Evolutionary conservation across 2,329 filamentous ascomycete species (phyloP).

Genomic region (Diaporthe capsici): DNA sequence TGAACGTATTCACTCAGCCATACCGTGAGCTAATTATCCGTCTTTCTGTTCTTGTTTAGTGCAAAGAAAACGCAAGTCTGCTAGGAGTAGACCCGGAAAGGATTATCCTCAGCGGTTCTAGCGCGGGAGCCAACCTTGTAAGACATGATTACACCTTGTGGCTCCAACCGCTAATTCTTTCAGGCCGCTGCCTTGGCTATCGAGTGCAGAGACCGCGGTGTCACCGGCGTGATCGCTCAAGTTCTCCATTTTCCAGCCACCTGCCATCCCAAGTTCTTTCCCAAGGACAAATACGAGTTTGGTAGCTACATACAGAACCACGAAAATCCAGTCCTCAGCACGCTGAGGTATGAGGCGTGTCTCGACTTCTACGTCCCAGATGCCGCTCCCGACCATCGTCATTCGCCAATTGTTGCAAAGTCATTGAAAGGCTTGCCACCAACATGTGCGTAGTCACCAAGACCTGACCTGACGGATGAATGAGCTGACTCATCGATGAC

Average conservation of each 20-base stretch:
- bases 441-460: background rate
- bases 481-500: background rate
- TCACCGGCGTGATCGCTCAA: background rate
- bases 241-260: constrained; percentile 11
- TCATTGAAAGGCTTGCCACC: constrained; percentile 3
- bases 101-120: background rate
- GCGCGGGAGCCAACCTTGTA: constrained; percentile 23
- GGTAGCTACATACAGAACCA: constrained; percentile 21
- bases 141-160: background rate
- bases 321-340: constrained; percentile 12
- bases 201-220: background rate
- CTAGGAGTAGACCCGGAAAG: background rate
- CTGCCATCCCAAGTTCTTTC: constrained; percentile 21
- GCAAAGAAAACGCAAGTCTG: background rate
- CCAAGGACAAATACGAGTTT: constrained; percentile 8
- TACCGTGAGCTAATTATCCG: rapidly evolving
- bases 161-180: background rate
- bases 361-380: constrained; percentile 8
- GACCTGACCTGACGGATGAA: background rate
- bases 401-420: constrained; percentile 7
- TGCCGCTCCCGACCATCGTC: constrained; percentile 1
- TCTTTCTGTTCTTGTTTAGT: background rate
- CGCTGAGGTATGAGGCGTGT: constrained; percentile 3
- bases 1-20: rapidly evolving
- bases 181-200: constrained; percentile 4